These are phyloP conservation scores for Leucocoprinus birnbaumii DNA, from an alignment of 768 basidiomycete species.

Conservation along the genomic window DNA sequence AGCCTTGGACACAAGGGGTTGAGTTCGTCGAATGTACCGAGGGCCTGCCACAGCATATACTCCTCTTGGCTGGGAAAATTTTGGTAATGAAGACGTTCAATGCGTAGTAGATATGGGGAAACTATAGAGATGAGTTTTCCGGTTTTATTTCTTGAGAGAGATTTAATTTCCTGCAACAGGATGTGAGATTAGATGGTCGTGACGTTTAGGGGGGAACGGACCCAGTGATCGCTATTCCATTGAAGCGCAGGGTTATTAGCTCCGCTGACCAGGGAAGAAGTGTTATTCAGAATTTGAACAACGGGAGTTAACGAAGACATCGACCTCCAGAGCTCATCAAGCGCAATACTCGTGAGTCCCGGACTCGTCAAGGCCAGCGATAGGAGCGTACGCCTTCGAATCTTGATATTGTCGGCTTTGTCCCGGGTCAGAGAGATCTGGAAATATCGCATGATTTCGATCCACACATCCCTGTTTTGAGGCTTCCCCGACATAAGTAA, in stretches of 20 bases:
- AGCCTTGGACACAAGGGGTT: neutral
- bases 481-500: no score
- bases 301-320: neutral
- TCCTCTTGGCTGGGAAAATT: neutral
- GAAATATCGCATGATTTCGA: neutral
- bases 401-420: neutral
- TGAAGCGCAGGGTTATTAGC: neutral
- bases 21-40: neutral
- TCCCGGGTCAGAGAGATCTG: neutral
- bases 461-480: neutral
- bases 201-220: neutral
- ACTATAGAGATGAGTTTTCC: neutral
- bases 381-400: neutral
- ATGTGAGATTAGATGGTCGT: neutral
- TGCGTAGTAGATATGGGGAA: neutral
- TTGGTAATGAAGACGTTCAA: neutral
- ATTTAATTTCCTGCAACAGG: neutral
- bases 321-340: conserved; percentile 5
- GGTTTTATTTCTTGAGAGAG: neutral
- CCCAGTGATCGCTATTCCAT: neutral
- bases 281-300: neutral
- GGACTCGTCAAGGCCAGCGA: neutral
- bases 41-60: neutral
- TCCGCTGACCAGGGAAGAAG: neutral
- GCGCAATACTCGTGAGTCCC: neutral